Evolutionary conservation across 768 basidiomycete genomes (phyloP), one percentile per base, ranked within the genome.

Genomic region (Serendipita sp.): DNA sequence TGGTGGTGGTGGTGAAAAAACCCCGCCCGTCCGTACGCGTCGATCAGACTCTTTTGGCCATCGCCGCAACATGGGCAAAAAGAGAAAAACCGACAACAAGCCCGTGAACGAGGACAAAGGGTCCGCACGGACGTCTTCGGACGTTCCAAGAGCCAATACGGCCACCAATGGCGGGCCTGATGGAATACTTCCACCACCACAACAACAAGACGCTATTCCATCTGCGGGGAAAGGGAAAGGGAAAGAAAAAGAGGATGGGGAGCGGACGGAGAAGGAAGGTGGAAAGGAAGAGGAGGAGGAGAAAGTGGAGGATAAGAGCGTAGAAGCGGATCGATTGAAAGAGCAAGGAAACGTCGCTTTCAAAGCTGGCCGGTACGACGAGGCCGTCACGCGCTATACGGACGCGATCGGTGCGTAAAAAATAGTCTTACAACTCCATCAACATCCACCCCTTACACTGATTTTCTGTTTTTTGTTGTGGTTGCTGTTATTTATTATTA

Each of bases 281-380:
- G 34, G 16, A 10, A 28, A 4, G n/a, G 28, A 23, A 2, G 56
- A 30, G 28, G 30, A 60, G 56, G 48, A 52, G n/a, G 64, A 69
- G n/a, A 34, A 44, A 2, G 30, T 65, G 34, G 56, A 51, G 3
- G 69, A 70, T 48, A 66, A 66, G 10, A 41, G 66, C 23, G 64
- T 28, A 7, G 65, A 67, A 45, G 72, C 72, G 3, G 84, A 88
- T 69, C 78, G 81, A 67, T 70, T 80, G 36, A 88, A 91, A 72
- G 88, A 89, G 70, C 75, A 81, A 64, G 90, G 90, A 13, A 92
- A 92, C 73, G 75, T 76, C 2, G 79, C 84, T 1, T 91, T 91
- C 76, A 89, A 85, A 72, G 79, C 78, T 2, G 80, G 77, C 64
- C 76, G 76, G 68, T 91, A 85, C 71, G 73, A 70, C 2, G 83